phyloP scores from a whole-genome alignment of 73 alveolate genomes.

The Paramecium bursaria region DNA sequence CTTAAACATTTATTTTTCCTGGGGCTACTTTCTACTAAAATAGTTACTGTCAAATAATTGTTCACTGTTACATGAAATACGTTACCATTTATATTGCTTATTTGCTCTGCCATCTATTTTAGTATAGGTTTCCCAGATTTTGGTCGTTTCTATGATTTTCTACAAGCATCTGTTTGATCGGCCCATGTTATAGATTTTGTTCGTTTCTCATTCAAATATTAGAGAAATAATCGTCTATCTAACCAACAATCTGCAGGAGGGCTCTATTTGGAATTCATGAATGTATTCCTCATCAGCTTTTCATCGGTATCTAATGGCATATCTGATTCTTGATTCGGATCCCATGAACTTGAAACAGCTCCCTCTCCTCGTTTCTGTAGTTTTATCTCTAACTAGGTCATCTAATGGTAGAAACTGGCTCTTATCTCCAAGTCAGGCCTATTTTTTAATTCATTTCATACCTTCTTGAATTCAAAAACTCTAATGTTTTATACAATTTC shows the following conservation, averaged over 20 bases:
- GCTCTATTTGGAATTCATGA: conserved; percentile 75
- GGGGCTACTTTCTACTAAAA: conserved; percentile 20
- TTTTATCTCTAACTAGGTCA: conserved; percentile 75
- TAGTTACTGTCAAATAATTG: conserved; percentile 31
- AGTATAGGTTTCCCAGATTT: not conserved
- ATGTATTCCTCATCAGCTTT: conserved; percentile 75
- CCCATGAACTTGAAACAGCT: conserved; percentile 77
- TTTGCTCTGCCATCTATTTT: not conserved
- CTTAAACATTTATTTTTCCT: too few species aligned
- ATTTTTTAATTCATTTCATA: too few species aligned
- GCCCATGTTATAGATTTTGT: conserved; percentile 71
- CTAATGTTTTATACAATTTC: conserved; percentile 84
- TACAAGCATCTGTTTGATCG: conserved; percentile 59
- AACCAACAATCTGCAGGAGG: conserved; percentile 70
- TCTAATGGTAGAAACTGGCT: conserved; percentile 78
- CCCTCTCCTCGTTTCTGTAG: conserved; percentile 74
- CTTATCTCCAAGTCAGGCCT: conserved; percentile 90
- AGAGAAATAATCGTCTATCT: conserved; percentile 49
- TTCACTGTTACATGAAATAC: conserved; percentile 52
- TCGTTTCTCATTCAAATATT: conserved; percentile 47
- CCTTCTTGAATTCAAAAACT: conserved; percentile 79
- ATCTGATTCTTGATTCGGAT: conserved; percentile 69
- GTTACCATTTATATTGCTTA: conserved; percentile 28
- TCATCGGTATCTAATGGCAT: conserved; percentile 78
- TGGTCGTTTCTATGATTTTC: not conserved